Percentiles rank a stretch among this genome's conserved stretches.
Conservation (phyloP, 129 eudicot species). For the Silybum marianum region DNA sequence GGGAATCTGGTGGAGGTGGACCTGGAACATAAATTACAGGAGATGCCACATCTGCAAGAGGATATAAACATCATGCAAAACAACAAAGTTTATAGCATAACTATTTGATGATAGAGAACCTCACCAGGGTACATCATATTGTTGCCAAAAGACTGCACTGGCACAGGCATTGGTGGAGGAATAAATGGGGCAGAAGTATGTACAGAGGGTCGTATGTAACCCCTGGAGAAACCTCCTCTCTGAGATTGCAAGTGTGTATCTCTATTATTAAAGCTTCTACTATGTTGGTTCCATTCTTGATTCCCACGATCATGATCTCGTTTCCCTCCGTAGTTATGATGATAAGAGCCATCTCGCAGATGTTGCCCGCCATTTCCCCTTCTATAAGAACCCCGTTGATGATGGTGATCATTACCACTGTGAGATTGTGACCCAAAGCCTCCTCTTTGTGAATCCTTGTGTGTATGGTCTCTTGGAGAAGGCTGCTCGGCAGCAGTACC, state of each 20-base stretch:
- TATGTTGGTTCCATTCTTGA: conserved; percentile 69
- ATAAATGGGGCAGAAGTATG: conserved; percentile 48
- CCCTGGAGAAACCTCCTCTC: conserved; percentile 59
- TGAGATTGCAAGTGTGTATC: conserved; percentile 59
- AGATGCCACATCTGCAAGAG: conserved; percentile 52
- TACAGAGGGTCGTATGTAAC: conserved; percentile 48
- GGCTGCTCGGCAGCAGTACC: conserved; percentile 46
- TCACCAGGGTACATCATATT: conserved; percentile 77
- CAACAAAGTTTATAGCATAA: conserved; percentile 8
- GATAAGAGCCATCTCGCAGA: conserved; percentile 68
- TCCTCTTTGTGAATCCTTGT: conserved; percentile 63
- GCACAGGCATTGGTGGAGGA: conserved; percentile 54
- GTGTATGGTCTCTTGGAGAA: conserved; percentile 44
- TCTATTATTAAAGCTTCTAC: conserved; percentile 61
- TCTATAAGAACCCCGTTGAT: conserved; percentile 56
- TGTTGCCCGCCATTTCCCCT: conserved; percentile 70
- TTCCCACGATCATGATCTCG: conserved; percentile 83
- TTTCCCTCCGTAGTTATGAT: conserved; percentile 64
- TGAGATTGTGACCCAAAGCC: conserved; percentile 53
- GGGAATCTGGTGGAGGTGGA: conserved; percentile 43
- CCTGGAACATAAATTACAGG: conserved; percentile 49
- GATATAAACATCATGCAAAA: conserved; percentile 15
- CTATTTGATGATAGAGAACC: conserved; percentile 20
- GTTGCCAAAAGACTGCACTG: conserved; percentile 51
- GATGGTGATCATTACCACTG: conserved; percentile 56